These are phyloP conservation scores for Zymoseptoria crescenta DNA, from an alignment of 2,329 filamentous ascomycete genomes.

Conservation along the genomic window DNA sequence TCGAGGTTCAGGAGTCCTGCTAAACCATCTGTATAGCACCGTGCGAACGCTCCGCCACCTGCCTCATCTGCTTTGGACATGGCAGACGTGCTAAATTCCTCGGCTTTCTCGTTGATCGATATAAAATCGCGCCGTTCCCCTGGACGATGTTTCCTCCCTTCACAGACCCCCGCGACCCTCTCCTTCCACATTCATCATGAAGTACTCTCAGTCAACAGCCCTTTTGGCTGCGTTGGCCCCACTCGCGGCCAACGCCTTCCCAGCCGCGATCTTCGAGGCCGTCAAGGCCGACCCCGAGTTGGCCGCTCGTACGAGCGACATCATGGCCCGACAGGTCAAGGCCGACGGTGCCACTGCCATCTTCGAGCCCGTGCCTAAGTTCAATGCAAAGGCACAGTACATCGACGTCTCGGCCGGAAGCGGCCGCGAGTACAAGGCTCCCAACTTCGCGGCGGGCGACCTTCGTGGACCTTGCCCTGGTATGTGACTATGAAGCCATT, in stretches of 20 bases:
- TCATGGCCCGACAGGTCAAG: conserved; percentile 6
- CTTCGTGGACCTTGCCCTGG: conserved; percentile 17
- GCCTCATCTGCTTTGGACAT: neutral
- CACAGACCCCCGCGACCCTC: neutral
- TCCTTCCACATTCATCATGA: conserved; percentile 9
- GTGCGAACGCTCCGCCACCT: neutral
- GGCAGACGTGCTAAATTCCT: neutral
- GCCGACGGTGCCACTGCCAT: conserved; percentile 10
- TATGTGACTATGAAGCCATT: neutral
- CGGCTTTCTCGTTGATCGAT: neutral
- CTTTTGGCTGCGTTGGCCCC: conserved; percentile 7
- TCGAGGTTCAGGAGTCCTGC: neutral
- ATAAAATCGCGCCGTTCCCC: neutral
- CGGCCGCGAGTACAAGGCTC: conserved; percentile 18
- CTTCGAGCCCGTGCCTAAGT: conserved; percentile 12
- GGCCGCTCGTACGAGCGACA: conserved; percentile 1
- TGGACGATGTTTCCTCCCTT: too few relatives aligned
- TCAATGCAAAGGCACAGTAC: conserved; percentile 19
- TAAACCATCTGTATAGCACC: neutral
- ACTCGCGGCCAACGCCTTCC: conserved; percentile 2
- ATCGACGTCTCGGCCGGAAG: conserved; percentile 15
- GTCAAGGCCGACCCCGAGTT: neutral
- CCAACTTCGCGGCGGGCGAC: conserved; percentile 6
- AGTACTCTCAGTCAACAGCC: conserved; percentile 8
- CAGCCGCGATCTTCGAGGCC: conserved; percentile 1